These are phyloP conservation scores for Naganishia cerealis DNA, from an alignment of 1,284 basidiomycete genomes.

Conservation along the genomic window DNA sequence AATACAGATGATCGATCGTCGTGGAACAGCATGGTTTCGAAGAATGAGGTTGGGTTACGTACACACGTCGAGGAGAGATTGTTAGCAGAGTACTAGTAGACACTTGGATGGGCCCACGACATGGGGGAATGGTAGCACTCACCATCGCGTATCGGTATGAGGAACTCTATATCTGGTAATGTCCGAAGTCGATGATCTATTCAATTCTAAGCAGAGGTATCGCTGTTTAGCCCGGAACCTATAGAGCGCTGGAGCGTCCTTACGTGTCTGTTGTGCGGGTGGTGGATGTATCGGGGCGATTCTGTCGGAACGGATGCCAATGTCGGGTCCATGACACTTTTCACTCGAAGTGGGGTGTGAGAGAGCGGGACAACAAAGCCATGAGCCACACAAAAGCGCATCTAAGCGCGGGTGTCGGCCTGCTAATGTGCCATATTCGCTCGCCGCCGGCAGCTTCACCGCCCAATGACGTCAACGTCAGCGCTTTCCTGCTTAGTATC, in stretches of 20 bases:
- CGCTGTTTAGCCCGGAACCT: not conserved
- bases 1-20: not conserved
- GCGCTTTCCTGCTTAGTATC: too few species aligned
- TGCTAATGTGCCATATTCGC: not conserved
- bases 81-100: not conserved
- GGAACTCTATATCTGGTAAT: not conserved
- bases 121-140: not conserved
- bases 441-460: not conserved
- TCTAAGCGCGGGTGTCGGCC: not conserved
- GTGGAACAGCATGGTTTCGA: not conserved
- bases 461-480: not conserved
- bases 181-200: not conserved
- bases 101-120: not conserved
- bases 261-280: not conserved
- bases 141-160: not conserved
- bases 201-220: not conserved
- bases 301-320: not conserved
- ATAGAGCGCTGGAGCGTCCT: too few species aligned
- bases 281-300: not conserved
- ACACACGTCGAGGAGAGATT: too few species aligned
- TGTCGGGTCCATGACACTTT: not conserved
- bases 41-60: not conserved
- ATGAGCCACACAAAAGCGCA: slow-evolving; percentile 3
- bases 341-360: not conserved
- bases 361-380: too few species aligned